Evolutionary conservation across 805 yeast species (phyloP).

Genomic region (Zygoascus flipseniorum): DNA sequence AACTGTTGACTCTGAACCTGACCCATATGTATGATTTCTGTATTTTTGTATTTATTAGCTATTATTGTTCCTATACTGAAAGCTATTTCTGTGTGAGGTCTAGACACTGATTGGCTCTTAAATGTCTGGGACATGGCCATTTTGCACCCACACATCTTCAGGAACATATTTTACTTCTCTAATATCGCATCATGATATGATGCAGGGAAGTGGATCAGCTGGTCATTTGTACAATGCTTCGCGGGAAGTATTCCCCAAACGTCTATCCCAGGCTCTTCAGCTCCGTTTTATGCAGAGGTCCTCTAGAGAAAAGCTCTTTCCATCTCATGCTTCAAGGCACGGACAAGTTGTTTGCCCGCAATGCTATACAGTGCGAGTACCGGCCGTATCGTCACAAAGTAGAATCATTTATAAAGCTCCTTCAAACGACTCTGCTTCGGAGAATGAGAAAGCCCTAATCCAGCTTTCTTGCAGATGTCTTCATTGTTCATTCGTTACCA

Average conservation of each 20-base stretch:
- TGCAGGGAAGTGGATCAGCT: background rate
- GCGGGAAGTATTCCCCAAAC: background rate
- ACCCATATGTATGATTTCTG: background rate
- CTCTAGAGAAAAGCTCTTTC: background rate
- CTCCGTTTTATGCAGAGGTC: conserved; percentile 2
- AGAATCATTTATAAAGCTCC: conserved; percentile 2
- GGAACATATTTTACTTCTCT: background rate
- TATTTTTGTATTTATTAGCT: background rate
- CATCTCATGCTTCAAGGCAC: background rate
- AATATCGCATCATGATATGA: too few species aligned
- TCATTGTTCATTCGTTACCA: background rate
- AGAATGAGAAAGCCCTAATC: background rate
- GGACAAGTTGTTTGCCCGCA: conserved; percentile 9
- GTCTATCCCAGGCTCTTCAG: conserved; percentile 5
- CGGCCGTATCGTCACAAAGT: conserved; percentile 15
- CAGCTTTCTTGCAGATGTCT: background rate
- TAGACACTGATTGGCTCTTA: background rate
- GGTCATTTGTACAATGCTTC: conserved; percentile 6
- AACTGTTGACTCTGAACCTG: background rate
- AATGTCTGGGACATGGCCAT: background rate
- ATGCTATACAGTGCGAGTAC: conserved; percentile 13
- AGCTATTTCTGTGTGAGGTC: background rate
- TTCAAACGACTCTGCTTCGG: background rate
- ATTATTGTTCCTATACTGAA: too few species aligned
- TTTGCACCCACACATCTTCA: too few species aligned